Evolutionary conservation across 1,139 yeast species (phyloP), one percentile per base, ranked within the genome.

Genomic region (Dujonia santamariae): DNA sequence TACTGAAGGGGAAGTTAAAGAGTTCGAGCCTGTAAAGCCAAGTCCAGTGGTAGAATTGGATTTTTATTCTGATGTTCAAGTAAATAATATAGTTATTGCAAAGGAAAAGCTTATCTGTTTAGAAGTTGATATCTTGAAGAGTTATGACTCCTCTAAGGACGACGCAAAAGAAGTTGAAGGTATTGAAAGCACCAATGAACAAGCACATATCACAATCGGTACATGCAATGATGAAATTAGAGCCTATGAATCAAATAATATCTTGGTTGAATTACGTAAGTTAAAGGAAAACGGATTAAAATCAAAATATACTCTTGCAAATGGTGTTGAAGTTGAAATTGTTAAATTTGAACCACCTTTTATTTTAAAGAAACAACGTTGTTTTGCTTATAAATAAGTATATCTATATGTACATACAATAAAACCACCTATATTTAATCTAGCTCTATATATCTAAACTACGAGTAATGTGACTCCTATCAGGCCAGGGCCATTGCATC

Each of bases 181-280:
- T 58, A 32, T 30, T 4, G 14, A 22, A 14, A 23, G 25, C 19
- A 13, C 30, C 19, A 29, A 11, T 17, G 17, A 23, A 9, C 52
- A 54, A 39, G 71, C 83, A 0, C 98, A 92, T 54, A 74, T 90
- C 20, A 90, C 98, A 0, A 51, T 90, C 7, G 96, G 94, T 0
- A 75, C 87, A 0, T 54, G 64, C 4, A 50, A 62, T 4, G 58
- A 62, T 0, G 65, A 66, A 0, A 66, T 75, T 4, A 65, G 59
- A 36, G 80, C 95, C 2, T 42, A 45, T 27, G 48, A 54, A 41
- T 62, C 72, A 3, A 67, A 67, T 12, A 17, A 19, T 15, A 19
- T 12, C 21, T 20, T 30, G 5, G 28, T 22, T 9, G 28, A 18
- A 22, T 12, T 29, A 8, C 14, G 30, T 14, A 15, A 18, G n/a